Base-by-base conservation (phyloP, 2,329 filamentous ascomycete genomes). In the Fusarium heterosporum region DNA sequence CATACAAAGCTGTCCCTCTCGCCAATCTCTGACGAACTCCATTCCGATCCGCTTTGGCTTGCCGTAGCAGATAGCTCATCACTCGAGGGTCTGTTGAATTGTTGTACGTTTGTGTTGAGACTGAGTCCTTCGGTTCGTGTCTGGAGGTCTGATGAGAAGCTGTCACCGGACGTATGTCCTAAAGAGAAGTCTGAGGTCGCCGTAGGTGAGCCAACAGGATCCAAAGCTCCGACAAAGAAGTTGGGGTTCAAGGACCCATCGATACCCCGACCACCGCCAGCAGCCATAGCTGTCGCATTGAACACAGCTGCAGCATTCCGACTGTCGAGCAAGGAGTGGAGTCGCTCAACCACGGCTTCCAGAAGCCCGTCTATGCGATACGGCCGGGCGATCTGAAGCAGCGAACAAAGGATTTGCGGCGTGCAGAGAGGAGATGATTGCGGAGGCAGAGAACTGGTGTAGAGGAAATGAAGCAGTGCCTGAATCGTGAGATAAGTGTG, bases 261-360 rank as follows among this genome's bases (percentile, higher is more conserved):
- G 28, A 95, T 92, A 46, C 92, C 92, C 46, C 93, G 88, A 1
- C 96, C 96, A 26, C 96, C 94, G 12, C 96, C 96, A 2, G 96
- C 96, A 1, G 94, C 96, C 96, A 98, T 98, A 52, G 96, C 96
- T 0, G 95, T 96, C 1, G 96, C 96, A 69, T 99, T 99, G 83
- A 99, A 99, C 0, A 99, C 94, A 8, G 96, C 96, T 0, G 96
- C 96, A 0, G 96, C 95, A 70, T 98, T 99, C 45, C 95, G 87
- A 46, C 93, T 96, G 76, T 99, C 96, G 6, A 99, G 87, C 1
- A 96, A 87, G 29, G 92, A 86, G 74, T 99, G 96, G 0, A 99
- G 84, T 9, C 95, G 88, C 78, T 98, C 93, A 11, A 98, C 93
- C 3, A 96, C 93, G 1, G 93, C 93, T 80, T 99, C 96, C 2